Evolutionary conservation across 352 stramenopile species (phyloP).

Genomic region (Phytopythium helicoides): DNA sequence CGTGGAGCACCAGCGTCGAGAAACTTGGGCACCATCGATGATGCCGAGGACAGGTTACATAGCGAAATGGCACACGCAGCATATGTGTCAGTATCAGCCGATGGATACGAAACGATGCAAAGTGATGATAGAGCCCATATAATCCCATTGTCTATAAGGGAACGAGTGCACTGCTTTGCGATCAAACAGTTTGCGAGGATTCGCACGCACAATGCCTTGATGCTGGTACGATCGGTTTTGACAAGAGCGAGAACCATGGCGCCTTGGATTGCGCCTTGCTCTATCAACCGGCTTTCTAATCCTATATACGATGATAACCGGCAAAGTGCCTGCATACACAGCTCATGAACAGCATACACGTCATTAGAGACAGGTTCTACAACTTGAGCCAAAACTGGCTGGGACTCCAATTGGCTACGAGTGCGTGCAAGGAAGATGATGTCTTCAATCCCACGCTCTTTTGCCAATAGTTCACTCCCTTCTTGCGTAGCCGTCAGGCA

Average conservation of each 20-base stretch:
- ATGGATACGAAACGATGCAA: slow-evolving; percentile 48
- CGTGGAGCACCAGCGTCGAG: slow-evolving; percentile 62
- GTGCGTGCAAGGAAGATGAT: slow-evolving; percentile 61
- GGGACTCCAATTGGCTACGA: slow-evolving; percentile 7
- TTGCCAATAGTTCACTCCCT: slow-evolving; percentile 68
- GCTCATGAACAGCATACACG: slow-evolving; percentile 49
- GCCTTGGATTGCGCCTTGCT: slow-evolving; percentile 68
- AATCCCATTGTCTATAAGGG: slow-evolving; percentile 68
- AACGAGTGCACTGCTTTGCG: slow-evolving; percentile 55
- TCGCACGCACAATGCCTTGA: slow-evolving; percentile 75
- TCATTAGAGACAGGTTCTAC: not conserved
- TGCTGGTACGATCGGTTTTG: slow-evolving; percentile 50
- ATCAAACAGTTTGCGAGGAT: slow-evolving; percentile 76
- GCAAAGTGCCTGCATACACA: slow-evolving; percentile 69
- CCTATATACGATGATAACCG: slow-evolving; percentile 64
- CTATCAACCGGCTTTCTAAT: slow-evolving; percentile 59
- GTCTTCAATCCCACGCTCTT: slow-evolving; percentile 66
- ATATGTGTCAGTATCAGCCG: slow-evolving; percentile 25
- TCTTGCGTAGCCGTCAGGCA: slow-evolving; percentile 61
- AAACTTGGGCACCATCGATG: slow-evolving; percentile 61
- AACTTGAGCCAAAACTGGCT: too few species aligned
- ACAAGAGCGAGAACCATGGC: slow-evolving; percentile 75
- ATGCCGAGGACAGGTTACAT: slow-evolving; percentile 66
- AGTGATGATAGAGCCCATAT: slow-evolving; percentile 75
- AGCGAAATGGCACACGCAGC: slow-evolving; percentile 64